A percentile compares a stretch with the other conserved stretches of the same genome.
These are phyloP conservation scores for Cyclostephanos tholiformis DNA, from an alignment of 108 stramenopile species.

Conservation along the genomic window DNA sequence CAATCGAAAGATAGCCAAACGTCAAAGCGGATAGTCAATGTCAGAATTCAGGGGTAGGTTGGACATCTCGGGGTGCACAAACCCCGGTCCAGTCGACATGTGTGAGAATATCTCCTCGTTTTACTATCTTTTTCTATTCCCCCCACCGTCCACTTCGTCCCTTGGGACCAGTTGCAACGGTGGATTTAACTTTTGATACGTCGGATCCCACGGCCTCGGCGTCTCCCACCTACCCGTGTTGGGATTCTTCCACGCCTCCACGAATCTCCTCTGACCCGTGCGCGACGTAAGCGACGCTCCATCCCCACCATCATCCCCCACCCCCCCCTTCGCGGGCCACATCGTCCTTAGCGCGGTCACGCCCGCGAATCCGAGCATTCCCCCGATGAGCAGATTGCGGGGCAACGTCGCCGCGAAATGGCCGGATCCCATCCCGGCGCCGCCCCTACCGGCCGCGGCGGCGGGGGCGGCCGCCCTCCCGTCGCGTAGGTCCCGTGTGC, in stretches of 20 bases:
- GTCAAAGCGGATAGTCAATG: not conserved
- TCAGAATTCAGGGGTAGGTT: too few relatives aligned
- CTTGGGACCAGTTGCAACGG: conserved; percentile 67
- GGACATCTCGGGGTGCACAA: too few relatives aligned
- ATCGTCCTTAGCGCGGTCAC: conserved; percentile 16
- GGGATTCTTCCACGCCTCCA: conserved; percentile 89
- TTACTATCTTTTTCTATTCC: conserved; percentile 7
- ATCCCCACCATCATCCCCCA: conserved; percentile 11
- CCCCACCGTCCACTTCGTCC: conserved; percentile 57
- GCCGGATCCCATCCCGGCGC: conserved; percentile 16
- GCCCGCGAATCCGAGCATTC: conserved; percentile 33
- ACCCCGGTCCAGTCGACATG: too few relatives aligned
- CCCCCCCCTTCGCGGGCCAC: conserved; percentile 6
- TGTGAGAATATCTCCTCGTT: too few relatives aligned
- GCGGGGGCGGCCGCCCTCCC: conserved; percentile 9
- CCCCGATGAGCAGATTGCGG: conserved; percentile 52
- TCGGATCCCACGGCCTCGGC: conserved; percentile 83
- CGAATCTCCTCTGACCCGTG: conserved; percentile 47
- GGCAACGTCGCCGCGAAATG: conserved; percentile 44
- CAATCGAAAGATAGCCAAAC: not conserved
- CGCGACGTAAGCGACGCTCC: conserved; percentile 25
- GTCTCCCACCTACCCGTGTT: conserved; percentile 71
- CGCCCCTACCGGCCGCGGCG: conserved; percentile 16
- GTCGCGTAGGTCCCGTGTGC: conserved; percentile 18
- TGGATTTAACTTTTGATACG: conserved; percentile 67